Evolutionary conservation across 2,329 filamentous ascomycete genomes (phyloP), one percentile per base, ranked within the genome.

Genomic region (Hypoxylon sp.): DNA sequence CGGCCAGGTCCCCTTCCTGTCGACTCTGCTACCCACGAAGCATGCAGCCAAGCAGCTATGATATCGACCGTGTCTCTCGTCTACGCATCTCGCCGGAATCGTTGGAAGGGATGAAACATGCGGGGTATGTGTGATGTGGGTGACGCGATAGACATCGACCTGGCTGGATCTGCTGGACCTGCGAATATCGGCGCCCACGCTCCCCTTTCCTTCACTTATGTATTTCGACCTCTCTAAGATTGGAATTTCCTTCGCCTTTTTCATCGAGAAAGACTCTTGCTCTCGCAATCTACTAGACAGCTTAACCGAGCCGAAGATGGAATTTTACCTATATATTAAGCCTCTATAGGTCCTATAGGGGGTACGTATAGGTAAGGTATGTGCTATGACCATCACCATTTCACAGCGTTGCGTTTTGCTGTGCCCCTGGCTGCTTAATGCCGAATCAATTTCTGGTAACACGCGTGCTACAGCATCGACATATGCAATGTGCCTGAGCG

Each of bases 101-200:
- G 35, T 50, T 47, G 29, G 35, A 35, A 42, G 49, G 10, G 46
- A 54, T 63, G 60, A 63, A 63, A 63, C 60, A 60, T 57, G 60
- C 56, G 60, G 60, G 60, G 60, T 55, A 52, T 56, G 56, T 57
- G 56, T 60, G 51, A 37, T n/a, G 42, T 23, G 35, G 33, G 24
- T 47, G 41, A 33, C 43, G 31, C 15, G 43, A 45, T 42, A 41
- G 33, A n/a, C n/a, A n/a, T n/a, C n/a, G n/a, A n/a, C n/a, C n/a
- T n/a, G n/a, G n/a, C n/a, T n/a, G n/a, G n/a, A n/a, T n/a, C n/a
- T n/a, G n/a, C n/a, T n/a, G n/a, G n/a, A n/a, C n/a, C n/a, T n/a
- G 38, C 55, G 45, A 58, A 45, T 38, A 45, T 53, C 42, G 18
- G 54, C 27, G 23, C 48, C 48, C 41, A 5, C 41, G 17, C 29